These are phyloP conservation scores for Hymenotorrendiella dingleyae DNA, from an alignment of 2,329 filamentous ascomycete genomes.

Conservation along the genomic window DNA sequence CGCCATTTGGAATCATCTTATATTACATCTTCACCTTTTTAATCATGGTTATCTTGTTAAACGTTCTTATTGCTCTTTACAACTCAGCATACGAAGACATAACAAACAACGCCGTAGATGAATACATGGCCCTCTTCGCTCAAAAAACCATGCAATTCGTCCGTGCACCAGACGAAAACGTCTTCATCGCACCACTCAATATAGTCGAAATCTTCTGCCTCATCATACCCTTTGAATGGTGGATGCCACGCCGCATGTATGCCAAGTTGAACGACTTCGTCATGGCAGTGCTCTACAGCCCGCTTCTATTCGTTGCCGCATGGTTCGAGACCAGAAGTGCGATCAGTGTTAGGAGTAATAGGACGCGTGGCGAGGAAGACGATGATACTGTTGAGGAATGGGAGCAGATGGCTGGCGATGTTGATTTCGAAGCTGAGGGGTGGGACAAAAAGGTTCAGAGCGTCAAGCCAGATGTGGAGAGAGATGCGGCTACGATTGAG, in stretches of 20 bases:
- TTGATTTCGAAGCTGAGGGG: constrained; percentile 77
- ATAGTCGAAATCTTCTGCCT: constrained; percentile 80
- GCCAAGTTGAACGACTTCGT: constrained; percentile 80
- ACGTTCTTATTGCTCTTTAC: constrained; percentile 94
- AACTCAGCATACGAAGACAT: constrained; percentile 91
- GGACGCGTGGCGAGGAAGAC: constrained; percentile 76
- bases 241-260: constrained; percentile 71
- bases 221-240: constrained; percentile 86
- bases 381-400: constrained; percentile 88
- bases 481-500: constrained; percentile 71
- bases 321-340: constrained; percentile 63
- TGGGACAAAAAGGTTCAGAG: constrained; percentile 76
- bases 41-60: constrained; percentile 89
- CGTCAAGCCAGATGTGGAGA: constrained; percentile 76
- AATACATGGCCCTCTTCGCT: constrained; percentile 88
- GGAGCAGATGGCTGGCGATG: constrained; percentile 69
- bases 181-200: constrained; percentile 95
- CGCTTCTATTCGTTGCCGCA: constrained; percentile 74
- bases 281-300: constrained; percentile 81
- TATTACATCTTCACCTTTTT: constrained; percentile 99
- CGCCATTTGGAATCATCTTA: constrained; percentile 87
- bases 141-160: constrained; percentile 97
- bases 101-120: constrained; percentile 79
- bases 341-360: constrained; percentile 62
- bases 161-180: constrained; percentile 93